Evolutionary conservation across 2,329 filamentous ascomycete species (phyloP).

Genomic region (Claviceps humidiphila): DNA sequence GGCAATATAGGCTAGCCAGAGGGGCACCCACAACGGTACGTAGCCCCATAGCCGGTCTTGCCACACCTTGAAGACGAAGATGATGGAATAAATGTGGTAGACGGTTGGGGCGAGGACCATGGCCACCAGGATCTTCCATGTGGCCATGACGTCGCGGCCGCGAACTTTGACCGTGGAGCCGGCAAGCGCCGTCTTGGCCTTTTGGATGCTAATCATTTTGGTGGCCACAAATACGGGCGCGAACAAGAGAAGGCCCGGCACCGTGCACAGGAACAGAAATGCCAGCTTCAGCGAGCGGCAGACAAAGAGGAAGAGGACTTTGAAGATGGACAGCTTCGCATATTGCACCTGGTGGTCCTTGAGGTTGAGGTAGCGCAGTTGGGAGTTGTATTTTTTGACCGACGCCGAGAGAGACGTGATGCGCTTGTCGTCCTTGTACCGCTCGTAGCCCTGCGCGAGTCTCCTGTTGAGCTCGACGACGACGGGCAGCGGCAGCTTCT

Average conservation of each 20-base stretch:
- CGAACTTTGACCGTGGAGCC: slow-evolving; percentile 81
- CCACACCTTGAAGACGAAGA: slow-evolving; percentile 66
- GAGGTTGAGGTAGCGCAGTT: slow-evolving; percentile 73
- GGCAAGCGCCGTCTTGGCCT: slow-evolving; percentile 71
- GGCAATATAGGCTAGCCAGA: slow-evolving; percentile 61
- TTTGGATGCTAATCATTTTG: slow-evolving; percentile 68
- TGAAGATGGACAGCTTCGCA: slow-evolving; percentile 65
- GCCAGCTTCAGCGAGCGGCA: slow-evolving; percentile 69
- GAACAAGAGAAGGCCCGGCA: slow-evolving; percentile 80
- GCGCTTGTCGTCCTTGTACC: slow-evolving; percentile 81
- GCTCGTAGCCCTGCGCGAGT: slow-evolving; percentile 79
- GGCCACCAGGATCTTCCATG: slow-evolving; percentile 86
- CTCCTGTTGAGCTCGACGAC: slow-evolving; percentile 90
- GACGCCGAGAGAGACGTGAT: slow-evolving; percentile 63
- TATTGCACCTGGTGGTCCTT: slow-evolving; percentile 93
- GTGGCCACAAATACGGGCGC: slow-evolving; percentile 76
- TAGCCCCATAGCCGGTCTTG: slow-evolving; percentile 72
- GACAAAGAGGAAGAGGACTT: slow-evolving; percentile 62
- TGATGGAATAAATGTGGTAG: slow-evolving; percentile 67
- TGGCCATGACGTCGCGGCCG: slow-evolving; percentile 80
- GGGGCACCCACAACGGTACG: slow-evolving; percentile 65
- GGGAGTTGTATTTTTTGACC: slow-evolving; percentile 75
- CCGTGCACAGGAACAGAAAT: slow-evolving; percentile 63
- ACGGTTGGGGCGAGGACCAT: slow-evolving; percentile 70
- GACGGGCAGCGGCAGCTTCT: slow-evolving; percentile 81